Conservation (phyloP, 306 rosid genomes). For the Acmispon strigosus region DNA sequence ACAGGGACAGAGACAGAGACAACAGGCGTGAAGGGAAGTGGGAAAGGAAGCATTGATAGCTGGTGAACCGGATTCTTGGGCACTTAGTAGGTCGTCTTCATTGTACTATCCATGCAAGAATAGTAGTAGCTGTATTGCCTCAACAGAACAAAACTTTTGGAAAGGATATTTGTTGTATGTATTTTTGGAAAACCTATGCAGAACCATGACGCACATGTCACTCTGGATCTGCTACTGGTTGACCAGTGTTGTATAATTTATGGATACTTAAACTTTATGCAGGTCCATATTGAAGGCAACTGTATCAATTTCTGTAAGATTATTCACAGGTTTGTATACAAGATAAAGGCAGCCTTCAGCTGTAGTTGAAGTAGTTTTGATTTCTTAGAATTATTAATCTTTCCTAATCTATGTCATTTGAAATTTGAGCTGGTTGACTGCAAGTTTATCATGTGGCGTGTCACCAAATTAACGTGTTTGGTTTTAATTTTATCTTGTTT, state of each 20-base stretch:
- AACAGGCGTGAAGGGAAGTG: conserved; percentile 87
- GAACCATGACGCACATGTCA: neutral
- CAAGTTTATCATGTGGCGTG: neutral
- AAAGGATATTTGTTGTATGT: neutral
- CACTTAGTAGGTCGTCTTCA: neutral
- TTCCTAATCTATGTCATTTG: neutral
- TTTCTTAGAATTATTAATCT: neutral
- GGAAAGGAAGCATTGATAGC: conserved; percentile 84
- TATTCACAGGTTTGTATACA: neutral
- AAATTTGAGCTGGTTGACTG: neutral
- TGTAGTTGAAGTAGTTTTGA: neutral
- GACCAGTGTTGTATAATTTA: conserved; percentile 13
- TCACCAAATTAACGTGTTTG: no score
- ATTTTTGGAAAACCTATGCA: neutral
- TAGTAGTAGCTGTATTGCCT: neutral
- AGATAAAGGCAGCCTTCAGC: neutral
- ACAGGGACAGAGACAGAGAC: conserved; percentile 54
- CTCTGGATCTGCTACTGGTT: conserved; percentile 8
- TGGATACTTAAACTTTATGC: neutral
- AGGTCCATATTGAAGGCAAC: neutral
- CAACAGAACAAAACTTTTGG: neutral
- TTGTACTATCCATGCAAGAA: neutral
- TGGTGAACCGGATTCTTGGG: neutral
- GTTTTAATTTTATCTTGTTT: no score
- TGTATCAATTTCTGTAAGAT: conserved; percentile 6